A percentile compares a stretch with the other conserved stretches of the same genome.
These are phyloP conservation scores for Trichosporon sp. DNA, from an alignment of 1,284 basidiomycete genomes.

Conservation along the genomic window DNA sequence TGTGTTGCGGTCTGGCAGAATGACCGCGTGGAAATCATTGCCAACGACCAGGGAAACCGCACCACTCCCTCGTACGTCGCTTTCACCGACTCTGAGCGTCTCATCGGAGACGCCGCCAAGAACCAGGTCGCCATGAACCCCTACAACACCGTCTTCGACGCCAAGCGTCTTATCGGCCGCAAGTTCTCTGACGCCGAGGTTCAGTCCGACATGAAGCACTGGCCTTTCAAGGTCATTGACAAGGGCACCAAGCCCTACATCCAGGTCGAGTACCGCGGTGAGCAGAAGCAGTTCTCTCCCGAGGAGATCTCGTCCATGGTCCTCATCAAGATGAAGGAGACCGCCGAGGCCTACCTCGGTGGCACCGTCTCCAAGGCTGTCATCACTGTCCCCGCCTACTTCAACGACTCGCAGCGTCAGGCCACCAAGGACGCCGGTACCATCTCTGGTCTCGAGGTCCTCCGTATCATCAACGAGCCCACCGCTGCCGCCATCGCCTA, in stretches of 20 bases:
- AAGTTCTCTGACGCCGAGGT: conserved; percentile 70
- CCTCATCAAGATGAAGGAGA: conserved; percentile 98
- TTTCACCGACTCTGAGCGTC: conserved; percentile 89
- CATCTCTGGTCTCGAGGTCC: conserved; percentile 91
- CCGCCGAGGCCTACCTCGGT: conserved; percentile 95
- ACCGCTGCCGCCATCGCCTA: conserved; percentile 95
- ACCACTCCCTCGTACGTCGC: conserved; percentile 94
- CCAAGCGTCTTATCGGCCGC: conserved; percentile 87
- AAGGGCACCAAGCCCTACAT: conserved; percentile 86
- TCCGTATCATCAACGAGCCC: conserved; percentile 99
- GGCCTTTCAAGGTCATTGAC: conserved; percentile 85
- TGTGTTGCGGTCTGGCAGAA: conserved; percentile 97
- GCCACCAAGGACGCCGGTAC: conserved; percentile 98
- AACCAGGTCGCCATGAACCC: conserved; percentile 64
- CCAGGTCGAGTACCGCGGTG: conserved; percentile 84
- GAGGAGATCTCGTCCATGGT: conserved; percentile 80
- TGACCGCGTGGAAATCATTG: conserved; percentile 78
- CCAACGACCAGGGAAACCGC: conserved; percentile 83
- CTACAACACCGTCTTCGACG: conserved; percentile 73
- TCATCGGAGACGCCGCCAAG: conserved; percentile 63
- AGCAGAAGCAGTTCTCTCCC: conserved; percentile 70
- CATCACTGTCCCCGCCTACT: conserved; percentile 97
- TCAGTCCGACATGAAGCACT: conserved; percentile 81
- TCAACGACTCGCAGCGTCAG: conserved; percentile 98
- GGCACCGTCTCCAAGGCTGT: conserved; percentile 96